Percentiles rank a stretch among this genome's conserved stretches.
Evolutionary conservation across 2,329 filamentous ascomycete species (phyloP).

Genomic region (Zarea fungicola): DNA sequence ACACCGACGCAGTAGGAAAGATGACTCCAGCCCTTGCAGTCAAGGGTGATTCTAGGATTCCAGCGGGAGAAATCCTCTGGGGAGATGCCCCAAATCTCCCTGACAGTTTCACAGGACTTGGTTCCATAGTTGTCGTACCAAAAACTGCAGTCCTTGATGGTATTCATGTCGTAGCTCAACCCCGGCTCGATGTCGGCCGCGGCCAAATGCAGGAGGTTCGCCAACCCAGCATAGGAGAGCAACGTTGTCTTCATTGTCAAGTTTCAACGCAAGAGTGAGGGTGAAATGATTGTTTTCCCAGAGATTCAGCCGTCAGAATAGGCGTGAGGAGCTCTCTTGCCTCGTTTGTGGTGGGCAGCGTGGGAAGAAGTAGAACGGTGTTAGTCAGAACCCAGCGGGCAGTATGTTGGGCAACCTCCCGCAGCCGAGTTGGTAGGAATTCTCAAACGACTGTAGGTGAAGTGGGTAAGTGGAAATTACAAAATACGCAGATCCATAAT

Average conservation of each 20-base stretch:
- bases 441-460: background rate
- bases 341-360: background rate
- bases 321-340: background rate
- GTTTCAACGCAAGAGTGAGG: background rate
- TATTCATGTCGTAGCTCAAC: background rate
- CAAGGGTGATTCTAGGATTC: background rate
- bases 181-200: background rate
- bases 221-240: background rate
- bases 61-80: background rate
- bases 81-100: background rate
- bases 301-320: background rate
- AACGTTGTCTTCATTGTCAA: background rate
- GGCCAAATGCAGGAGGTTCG: background rate
- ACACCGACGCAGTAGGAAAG: conserved; percentile 5
- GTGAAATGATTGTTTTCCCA: background rate
- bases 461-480: background rate
- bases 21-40: conserved; percentile 1
- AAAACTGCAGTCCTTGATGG: conserved; percentile 6
- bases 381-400: too few relatives aligned
- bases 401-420: background rate
- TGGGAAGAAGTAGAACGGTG: background rate
- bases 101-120: background rate
- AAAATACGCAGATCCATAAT: background rate
- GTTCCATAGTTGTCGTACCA: conserved; percentile 5
- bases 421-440: background rate